Base-by-base conservation (phyloP, 148 eudicot species). In the Spergularia bocconei region DNA sequence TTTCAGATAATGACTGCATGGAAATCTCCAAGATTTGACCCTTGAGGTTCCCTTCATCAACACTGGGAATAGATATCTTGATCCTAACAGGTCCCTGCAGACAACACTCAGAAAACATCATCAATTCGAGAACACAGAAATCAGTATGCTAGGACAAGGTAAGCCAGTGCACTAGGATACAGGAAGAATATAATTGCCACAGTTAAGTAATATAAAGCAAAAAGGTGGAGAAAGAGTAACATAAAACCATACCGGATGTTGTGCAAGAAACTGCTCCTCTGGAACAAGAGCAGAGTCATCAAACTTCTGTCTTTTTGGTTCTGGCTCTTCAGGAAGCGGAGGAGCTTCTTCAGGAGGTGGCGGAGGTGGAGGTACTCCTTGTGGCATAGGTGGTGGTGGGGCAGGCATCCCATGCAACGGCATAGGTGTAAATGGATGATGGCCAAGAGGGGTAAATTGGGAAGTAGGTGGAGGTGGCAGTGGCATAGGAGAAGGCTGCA, bases 321-420 rank as follows among this genome's bases (percentile, higher is more conserved):
- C 96, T 61, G 96, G 96, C 69, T 91, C 96, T 12, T 91, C 96
- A 5, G 96, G 96, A 63, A 91, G 92, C 25, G 96, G 93, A 5
- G 90, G 96, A 78, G 96, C 92, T 77, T 91, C 96, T 50, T 88
- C 92, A 9, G 90, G 92, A 58, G 91, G 96, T 21, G 92, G 96
- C 15, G 96, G 95, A 7, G 92, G 96, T 36, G 95, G 93, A 17
- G 90, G 89, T 85, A 91, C 83, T 76, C 92, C 92, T 79, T 85
- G 91, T 67, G 85, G 88, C 87, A 91, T 74, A 54, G 92, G 92
- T 36, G 87, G 91, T 15, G 84, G 88, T 16, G 89, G 91, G 60
- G 54, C 87, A 80, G 84, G 79, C 92, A 91, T 88, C 48, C 92
- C 92, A 53, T 83, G 91, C 56, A 71, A 81, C 23, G 70, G 80